Base-by-base conservation (phyloP, 768 basidiomycete genomes). In the Candolleomyces efflorescens region DNA sequence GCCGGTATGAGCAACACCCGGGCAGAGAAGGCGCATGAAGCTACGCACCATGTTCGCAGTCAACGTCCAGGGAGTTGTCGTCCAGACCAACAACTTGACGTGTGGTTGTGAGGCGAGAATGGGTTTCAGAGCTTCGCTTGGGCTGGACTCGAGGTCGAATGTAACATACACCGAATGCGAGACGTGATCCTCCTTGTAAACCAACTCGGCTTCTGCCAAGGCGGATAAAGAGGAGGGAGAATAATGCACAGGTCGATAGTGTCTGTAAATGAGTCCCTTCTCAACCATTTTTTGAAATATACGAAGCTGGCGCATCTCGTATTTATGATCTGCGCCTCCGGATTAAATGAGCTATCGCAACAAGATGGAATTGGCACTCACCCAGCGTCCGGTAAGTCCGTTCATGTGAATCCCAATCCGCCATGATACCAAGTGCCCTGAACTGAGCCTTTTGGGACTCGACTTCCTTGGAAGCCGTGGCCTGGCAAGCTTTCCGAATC, bases 41-140 rank as follows among this genome's bases (percentile, higher is more conserved):
- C 43, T 59, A 45, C 80, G 43, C 63, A 94, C 94, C 90, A 94
- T 93, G 66, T 99, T 98, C 1, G 93, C 92, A 5, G 91, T 93
- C 48, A 98, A 73, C 3, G 93, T 98, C 96, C 96, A 99, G 1
- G 96, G 92, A 0, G 96, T 98, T 3, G 96, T 98, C 2, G 96
- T 98, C 96, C 96, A 99, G 3, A 96, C 89, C 17, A 94, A 75
- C 10, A 97, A 64, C 26, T 79, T 78, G 11, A 87, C 70, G 2
- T 71, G 68, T 12, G 66, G 62, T 3, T 50, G 64, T 17, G 62
- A 67, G 2, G 66, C 62, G 6, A 80, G 53, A 15, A 78, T 58
- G 15, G 73, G 57, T 22, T 68, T 71, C 47, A 80, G 64, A 41
- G 68, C 46, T 36, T 59, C 53, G 38, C 62, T 65, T 56, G 55